A percentile compares a stretch with the other conserved stretches of the same genome.
Conservation (phyloP, 192 early-diverging fungal genomes). For the Backusella tarrabulga region DNA sequence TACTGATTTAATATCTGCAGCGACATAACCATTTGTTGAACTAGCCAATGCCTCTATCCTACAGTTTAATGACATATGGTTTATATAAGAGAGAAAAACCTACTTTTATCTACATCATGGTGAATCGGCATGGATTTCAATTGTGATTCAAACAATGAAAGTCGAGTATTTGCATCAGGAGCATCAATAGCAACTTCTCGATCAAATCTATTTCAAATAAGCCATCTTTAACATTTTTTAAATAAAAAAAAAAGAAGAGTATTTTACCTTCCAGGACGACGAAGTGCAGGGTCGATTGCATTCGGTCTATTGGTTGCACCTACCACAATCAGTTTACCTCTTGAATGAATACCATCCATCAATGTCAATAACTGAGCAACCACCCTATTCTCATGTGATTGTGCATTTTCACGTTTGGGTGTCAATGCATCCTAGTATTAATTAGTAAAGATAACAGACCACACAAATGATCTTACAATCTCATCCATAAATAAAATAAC, state of each 20-base stretch:
- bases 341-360: conserved; percentile 79
- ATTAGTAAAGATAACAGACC: too few relatives aligned
- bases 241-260: background rate
- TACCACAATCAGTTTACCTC: conserved; percentile 68
- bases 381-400: conserved; percentile 69
- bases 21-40: conserved; percentile 89
- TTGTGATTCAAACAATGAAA: conserved; percentile 61
- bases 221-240: background rate
- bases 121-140: conserved; percentile 55
- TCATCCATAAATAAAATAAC: conserved; percentile 97
- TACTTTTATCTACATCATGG: conserved; percentile 49
- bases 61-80: background rate
- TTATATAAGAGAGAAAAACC: background rate
- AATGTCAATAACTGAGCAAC: conserved; percentile 88
- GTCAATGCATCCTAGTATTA: conserved; percentile 67
- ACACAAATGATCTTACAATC: conserved; percentile 52
- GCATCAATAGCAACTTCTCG: conserved; percentile 80
- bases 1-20: conserved; percentile 85
- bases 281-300: conserved; percentile 76
- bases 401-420: conserved; percentile 58
- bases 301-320: conserved; percentile 92
- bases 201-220: conserved; percentile 63
- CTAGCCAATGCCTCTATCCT: conserved; percentile 43
- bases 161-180: conserved; percentile 62
- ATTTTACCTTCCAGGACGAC: conserved; percentile 72